Conservation (phyloP, 192 early-diverging fungal genomes). For the Podila minutissima region DNA sequence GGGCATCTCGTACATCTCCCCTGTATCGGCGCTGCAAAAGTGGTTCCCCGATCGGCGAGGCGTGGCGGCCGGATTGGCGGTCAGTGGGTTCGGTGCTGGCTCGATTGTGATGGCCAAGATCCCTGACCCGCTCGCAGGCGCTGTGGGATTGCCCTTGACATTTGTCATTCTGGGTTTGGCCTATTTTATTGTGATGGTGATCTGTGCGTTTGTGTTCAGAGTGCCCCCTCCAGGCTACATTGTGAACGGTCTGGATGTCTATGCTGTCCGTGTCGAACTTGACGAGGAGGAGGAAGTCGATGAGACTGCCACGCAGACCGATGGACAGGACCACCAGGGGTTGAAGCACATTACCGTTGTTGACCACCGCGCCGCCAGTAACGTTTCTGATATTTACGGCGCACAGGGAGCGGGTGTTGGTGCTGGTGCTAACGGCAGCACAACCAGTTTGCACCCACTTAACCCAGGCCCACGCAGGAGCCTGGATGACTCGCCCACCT, state of each 20-base stretch:
- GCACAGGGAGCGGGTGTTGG: not conserved
- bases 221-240: constrained; percentile 74
- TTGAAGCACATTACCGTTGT: constrained; percentile 9
- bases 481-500: constrained; percentile 32
- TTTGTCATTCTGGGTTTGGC: constrained; percentile 74
- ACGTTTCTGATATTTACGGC: not conserved
- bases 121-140: constrained; percentile 66
- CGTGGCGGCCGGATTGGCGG: constrained; percentile 69
- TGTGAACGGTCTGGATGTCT: constrained; percentile 68
- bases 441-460: constrained; percentile 7
- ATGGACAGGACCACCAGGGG: constrained; percentile 5
- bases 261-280: constrained; percentile 39
- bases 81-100: constrained; percentile 81
- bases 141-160: constrained; percentile 62
- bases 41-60: constrained; percentile 72
- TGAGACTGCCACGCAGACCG: constrained; percentile 1
- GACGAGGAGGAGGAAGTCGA: constrained; percentile 16
- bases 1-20: constrained; percentile 72
- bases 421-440: not conserved
- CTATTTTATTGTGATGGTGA: constrained; percentile 69
- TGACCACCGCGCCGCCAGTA: not conserved
- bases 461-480: constrained; percentile 17
- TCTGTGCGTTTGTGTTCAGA: constrained; percentile 63
- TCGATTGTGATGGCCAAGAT: constrained; percentile 75
- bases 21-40: constrained; percentile 67